Percentiles rank a stretch among this genome's conserved stretches.
Conservation (phyloP, 2,329 filamentous ascomycete species). For the Iodosphaeria phyllophila region DNA sequence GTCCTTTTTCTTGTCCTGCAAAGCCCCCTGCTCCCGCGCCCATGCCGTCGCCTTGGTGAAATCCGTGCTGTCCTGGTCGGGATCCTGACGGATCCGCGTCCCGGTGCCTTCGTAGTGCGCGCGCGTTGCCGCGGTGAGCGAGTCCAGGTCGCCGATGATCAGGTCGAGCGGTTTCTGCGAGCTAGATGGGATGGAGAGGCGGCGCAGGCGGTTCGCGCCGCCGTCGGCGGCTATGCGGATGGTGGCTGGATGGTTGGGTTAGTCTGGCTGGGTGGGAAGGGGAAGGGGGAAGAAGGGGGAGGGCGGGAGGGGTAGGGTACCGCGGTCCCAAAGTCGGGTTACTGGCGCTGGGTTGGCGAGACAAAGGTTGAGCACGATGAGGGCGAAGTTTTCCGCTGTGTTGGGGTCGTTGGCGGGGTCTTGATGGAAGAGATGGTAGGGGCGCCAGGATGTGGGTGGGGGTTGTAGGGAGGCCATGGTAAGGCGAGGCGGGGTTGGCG, state of each 20-base stretch:
- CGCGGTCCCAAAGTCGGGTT: conserved; percentile 10
- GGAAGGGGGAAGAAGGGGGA: no score
- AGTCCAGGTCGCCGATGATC: conserved; percentile 87
- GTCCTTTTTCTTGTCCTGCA: neutral
- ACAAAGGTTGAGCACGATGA: conserved; percentile 44
- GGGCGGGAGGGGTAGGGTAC: conserved; percentile 7
- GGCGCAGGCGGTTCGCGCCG: conserved; percentile 60
- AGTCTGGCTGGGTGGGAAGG: neutral
- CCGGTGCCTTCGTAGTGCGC: conserved; percentile 40
- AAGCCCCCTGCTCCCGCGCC: no score
- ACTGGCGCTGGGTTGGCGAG: conserved; percentile 17
- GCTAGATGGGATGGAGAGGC: conserved; percentile 7
- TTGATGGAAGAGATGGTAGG: no score
- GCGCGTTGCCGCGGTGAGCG: conserved; percentile 42
- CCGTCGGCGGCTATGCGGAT: conserved; percentile 74
- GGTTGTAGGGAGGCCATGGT: no score
- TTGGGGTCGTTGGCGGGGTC: no score
- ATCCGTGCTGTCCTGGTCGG: conserved; percentile 79
- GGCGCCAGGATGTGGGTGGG: no score
- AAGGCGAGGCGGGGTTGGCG: no score
- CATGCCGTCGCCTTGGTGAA: conserved; percentile 61
- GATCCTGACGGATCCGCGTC: conserved; percentile 35
- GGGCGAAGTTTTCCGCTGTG: conserved; percentile 21
- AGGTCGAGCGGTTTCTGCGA: conserved; percentile 28
- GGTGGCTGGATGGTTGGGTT: conserved; percentile 24